A percentile compares a stretch with the other conserved stretches of the same genome.
phyloP scores from a whole-genome alignment of 106 monocot genomes.

The Dendrobium officinale region DNA sequence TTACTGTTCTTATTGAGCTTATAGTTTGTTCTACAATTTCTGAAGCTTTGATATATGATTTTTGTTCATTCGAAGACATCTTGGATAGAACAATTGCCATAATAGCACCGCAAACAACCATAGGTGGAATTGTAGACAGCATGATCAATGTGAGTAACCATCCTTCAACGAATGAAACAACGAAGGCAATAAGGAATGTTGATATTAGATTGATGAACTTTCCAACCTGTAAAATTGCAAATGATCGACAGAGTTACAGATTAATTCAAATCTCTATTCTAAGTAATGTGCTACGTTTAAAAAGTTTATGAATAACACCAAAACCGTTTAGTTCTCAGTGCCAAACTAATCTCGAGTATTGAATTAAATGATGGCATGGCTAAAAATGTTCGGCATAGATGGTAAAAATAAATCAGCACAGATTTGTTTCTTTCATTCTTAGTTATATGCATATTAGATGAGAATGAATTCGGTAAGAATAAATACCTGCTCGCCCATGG shows the following conservation, averaged over 20 bases:
- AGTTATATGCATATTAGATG: no score
- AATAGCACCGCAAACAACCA: constrained; percentile 26
- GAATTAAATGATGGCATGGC: no score
- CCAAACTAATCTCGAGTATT: no score
- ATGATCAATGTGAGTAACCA: constrained; percentile 47
- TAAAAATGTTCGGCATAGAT: no score
- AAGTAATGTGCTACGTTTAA: no score
- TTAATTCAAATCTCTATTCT: no score
- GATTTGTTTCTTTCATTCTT: no score
- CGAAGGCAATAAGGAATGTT: constrained; percentile 34
- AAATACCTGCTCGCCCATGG: constrained; percentile 4
- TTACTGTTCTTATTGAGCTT: constrained; percentile 47
- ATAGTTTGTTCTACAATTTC: constrained; percentile 40
- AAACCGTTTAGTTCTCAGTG: no score
- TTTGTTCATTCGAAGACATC: constrained; percentile 30
- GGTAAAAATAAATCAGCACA: no score
- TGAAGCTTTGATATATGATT: constrained; percentile 33
- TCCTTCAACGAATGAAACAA: constrained; percentile 33
- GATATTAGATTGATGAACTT: constrained; percentile 38
- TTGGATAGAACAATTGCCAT: constrained; percentile 17
- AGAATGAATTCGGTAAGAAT: not conserved
- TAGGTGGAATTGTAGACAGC: constrained; percentile 31
- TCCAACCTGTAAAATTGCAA: constrained; percentile 27
- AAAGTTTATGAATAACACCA: no score
- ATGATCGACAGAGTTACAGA: no score